These are phyloP conservation scores for Fusarium concolor DNA, from an alignment of 2,329 filamentous ascomycete species.

Conservation along the genomic window DNA sequence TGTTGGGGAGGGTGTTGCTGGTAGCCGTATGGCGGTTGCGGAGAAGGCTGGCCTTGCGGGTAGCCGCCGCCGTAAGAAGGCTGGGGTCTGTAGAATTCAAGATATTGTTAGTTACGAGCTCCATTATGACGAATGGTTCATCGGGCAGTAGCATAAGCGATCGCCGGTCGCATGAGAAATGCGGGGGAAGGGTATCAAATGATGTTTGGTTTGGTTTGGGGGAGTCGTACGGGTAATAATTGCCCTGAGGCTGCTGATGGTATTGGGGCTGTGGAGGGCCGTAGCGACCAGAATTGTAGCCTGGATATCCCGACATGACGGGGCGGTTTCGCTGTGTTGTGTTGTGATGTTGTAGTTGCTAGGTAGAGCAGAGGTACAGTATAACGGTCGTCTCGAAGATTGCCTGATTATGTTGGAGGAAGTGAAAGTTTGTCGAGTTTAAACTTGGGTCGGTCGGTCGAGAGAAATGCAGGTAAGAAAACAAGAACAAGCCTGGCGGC, in stretches of 20 bases:
- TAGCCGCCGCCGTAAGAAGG: slow-evolving; percentile 62
- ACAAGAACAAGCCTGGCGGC: slow-evolving; percentile 9
- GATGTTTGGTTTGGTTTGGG: slow-evolving; percentile 18
- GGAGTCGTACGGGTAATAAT: slow-evolving; percentile 64
- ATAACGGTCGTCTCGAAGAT: neutral
- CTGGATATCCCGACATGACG: slow-evolving; percentile 72
- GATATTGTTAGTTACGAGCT: slow-evolving; percentile 38
- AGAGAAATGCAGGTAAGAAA: slow-evolving; percentile 28
- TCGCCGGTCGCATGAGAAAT: slow-evolving; percentile 21
- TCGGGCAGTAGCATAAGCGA: slow-evolving; percentile 15
- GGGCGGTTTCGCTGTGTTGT: slow-evolving; percentile 5
- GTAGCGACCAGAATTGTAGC: slow-evolving; percentile 63
- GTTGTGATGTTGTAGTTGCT: neutral
- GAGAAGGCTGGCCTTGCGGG: slow-evolving; percentile 58
- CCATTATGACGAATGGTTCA: slow-evolving; percentile 7
- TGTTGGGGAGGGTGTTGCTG: slow-evolving; percentile 56
- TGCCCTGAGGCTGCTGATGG: slow-evolving; percentile 48
- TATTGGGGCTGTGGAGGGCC: slow-evolving; percentile 51
- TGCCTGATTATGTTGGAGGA: slow-evolving; percentile 6
- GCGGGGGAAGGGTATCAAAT: slow-evolving; percentile 17
- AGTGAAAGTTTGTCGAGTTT: slow-evolving; percentile 14
- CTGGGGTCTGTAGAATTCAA: slow-evolving; percentile 52
- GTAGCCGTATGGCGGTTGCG: slow-evolving; percentile 62
- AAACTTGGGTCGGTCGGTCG: slow-evolving; percentile 16
- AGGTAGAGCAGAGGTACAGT: neutral